Evolutionary conservation across 2,329 filamentous ascomycete genomes (phyloP), one percentile per base, ranked within the genome.

Genomic region (Sclerotinia glacialis): DNA sequence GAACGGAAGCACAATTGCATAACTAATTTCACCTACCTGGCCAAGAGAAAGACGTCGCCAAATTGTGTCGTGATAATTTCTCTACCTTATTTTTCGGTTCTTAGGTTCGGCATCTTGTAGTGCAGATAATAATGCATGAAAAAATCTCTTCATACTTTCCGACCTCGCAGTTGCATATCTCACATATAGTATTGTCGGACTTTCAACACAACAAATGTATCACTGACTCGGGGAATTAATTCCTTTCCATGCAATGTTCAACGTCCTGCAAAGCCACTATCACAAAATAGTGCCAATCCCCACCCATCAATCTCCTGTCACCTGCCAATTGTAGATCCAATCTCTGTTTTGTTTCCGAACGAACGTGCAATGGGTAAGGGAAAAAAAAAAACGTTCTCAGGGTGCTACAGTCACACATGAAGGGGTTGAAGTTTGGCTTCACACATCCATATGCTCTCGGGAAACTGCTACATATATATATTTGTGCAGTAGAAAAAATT

Each of bases 241-340:
- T 61, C 28, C 58, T 61, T 49, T 49, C 44, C 58, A 61, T 61
- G 58, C 58, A 49, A 49, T 61, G 31, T 49, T 34, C 58, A 61
- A 37, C 58, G 58, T 61, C 58, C 31, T 34, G 16, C 58, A 23
- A 61, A 61, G 44, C 31, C 44, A 61, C 58, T 37, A 61, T 49
- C 58, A 61, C 58, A 61, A 44, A 61, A 61, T 50, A 37, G 46
- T 49, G 31, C 58, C 44, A 26, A 31, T 47, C 56, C 42, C 56
- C 56, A 59, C 56, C 42, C 23, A 47, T 21, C 26, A 16, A 37
- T 50, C 7, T 21, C 28, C 46, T 49, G 44, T 40, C 58, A 61
- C 42, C 56, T 60, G 56, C 42, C 56, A 28, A 26, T 26, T 60
- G 28, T 37, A 37, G 44, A 37, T 60, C 42, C 56, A 60, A 37